Percentiles rank a stretch among this genome's conserved stretches.
Evolutionary conservation across 371 early-diverging fungal genomes (phyloP).

Genomic region (Mortierella sp.): DNA sequence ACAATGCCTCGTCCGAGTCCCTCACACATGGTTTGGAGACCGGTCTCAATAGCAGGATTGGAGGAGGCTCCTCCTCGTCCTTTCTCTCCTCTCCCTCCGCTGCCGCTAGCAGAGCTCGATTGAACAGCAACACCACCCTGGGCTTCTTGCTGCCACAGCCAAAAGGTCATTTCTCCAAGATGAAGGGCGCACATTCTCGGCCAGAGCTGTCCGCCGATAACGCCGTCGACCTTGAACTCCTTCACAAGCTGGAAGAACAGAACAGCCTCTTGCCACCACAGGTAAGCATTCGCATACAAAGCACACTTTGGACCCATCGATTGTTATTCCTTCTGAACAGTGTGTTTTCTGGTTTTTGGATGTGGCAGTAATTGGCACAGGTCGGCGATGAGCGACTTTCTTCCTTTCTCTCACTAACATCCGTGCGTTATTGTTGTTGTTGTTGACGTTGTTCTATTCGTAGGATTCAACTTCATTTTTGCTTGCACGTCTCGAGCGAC

Average conservation of each 20-base stretch:
- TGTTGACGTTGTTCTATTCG: slow-evolving; percentile 4
- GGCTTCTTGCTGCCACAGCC: slow-evolving; percentile 54
- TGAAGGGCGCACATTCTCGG: slow-evolving; percentile 22
- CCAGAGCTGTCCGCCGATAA: slow-evolving; percentile 28
- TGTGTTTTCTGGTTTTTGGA: background rate
- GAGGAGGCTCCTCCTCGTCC: slow-evolving; percentile 22
- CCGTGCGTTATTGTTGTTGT: slow-evolving; percentile 6
- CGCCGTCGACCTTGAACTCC: slow-evolving; percentile 36
- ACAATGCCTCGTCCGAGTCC: slow-evolving; percentile 51
- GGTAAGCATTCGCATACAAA: slow-evolving; percentile 15
- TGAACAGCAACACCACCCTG: slow-evolving; percentile 51
- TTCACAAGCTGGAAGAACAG: slow-evolving; percentile 56
- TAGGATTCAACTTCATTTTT: slow-evolving; percentile 71
- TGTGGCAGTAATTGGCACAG: background rate
- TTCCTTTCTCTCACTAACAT: background rate
- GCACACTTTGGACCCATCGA: background rate
- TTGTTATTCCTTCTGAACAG: background rate
- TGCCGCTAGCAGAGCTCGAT: slow-evolving; percentile 46
- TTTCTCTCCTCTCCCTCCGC: slow-evolving; percentile 35
- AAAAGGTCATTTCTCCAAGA: slow-evolving; percentile 50
- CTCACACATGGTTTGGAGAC: slow-evolving; percentile 49
- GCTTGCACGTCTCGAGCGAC: slow-evolving; percentile 69
- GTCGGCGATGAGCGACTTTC: background rate
- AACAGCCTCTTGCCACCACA: slow-evolving; percentile 53
- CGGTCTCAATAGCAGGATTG: slow-evolving; percentile 38